phyloP scores from a whole-genome alignment of 176 grass and related monocot genomes.

The Oryza officinalis region DNA sequence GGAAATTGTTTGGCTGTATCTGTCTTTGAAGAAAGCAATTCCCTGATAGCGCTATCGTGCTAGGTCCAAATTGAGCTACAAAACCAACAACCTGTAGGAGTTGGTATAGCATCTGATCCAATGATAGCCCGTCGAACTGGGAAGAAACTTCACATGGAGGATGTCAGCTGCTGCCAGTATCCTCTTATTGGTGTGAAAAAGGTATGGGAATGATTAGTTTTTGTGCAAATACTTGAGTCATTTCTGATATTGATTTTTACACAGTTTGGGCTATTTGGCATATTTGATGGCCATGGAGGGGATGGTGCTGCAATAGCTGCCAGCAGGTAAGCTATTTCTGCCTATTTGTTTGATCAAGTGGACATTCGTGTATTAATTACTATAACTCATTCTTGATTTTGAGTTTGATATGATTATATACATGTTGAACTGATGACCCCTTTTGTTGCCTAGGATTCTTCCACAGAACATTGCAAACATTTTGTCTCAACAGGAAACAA shows the following conservation, averaged over 20 bases:
- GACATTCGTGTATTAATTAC: constrained; percentile 11
- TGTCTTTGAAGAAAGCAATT: constrained; percentile 7
- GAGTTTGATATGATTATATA: background rate
- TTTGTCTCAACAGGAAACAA: constrained; percentile 51
- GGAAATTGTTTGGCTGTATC: constrained; percentile 6
- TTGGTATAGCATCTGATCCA: constrained; percentile 76
- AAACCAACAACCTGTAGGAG: constrained; percentile 47
- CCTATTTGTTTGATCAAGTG: constrained; percentile 29
- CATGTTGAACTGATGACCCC: constrained; percentile 17
- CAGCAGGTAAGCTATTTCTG: constrained; percentile 50
- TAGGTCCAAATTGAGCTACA: constrained; percentile 51
- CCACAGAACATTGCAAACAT: constrained; percentile 61
- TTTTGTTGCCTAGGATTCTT: constrained; percentile 54
- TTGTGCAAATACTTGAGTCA: background rate
- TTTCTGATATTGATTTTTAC: constrained; percentile 24
- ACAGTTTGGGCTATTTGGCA: constrained; percentile 69
- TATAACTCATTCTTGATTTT: background rate
- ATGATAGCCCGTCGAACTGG: constrained; percentile 64
- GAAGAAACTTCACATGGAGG: constrained; percentile 70
- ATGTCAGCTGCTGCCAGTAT: constrained; percentile 56
- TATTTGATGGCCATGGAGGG: constrained; percentile 84
- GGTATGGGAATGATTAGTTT: constrained; percentile 38
- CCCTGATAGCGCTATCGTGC: constrained; percentile 13
- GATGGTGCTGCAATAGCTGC: constrained; percentile 61
- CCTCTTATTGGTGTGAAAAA: constrained; percentile 57